Evolutionary conservation across 345 rosid genomes (phyloP), one percentile per base, ranked within the genome.

Genomic region (Salix dunnii): DNA sequence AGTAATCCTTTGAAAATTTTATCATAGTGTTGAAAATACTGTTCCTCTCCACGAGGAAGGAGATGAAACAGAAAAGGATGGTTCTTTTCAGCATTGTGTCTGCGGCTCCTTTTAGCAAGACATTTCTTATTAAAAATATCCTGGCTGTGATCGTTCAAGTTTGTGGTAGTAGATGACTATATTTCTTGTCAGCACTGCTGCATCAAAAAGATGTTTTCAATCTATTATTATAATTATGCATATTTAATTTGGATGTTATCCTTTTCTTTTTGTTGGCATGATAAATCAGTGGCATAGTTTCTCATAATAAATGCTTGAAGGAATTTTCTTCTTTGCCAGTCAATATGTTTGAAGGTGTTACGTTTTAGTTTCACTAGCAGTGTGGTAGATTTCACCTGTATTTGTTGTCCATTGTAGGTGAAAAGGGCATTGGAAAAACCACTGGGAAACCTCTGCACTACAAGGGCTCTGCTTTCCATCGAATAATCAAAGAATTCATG

Each of bases 401-500:
- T 18, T 76, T 64, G 55, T 82, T 58, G 70, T 79, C 74, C 67
- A 62, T n/a, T 84, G 78, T 75, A 96, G 99, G 99, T 66, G 98
- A 96, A 87, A 89, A 88, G 71, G 99, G 99, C 70, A 46, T 86
- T 78, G 98, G 98, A 60, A 86, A 84, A 82, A 82, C 94, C 77
- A 90, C 97, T 67, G 90, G 93, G 63, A 96, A 90, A 81, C 92
- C 93, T 85, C 82, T 96, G 78, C 97, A 89, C 74, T 94, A 85
- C 82, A 94, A 96, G 82, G 98, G 97, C 76, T 80, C 94, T 3
- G 79, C 71, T 77, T 89, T 96, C 80, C 99, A 96, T 86, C 98
- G 99, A 78, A 78, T 96, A 76, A 92, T 94, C 66, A 89, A 82
- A 82, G 97, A 98, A 71, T 96, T 94, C 84, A 94, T 96, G 99